Percentiles rank a stretch among this genome's conserved stretches.
Conservation (phyloP, 306 rosid genomes). For the Ammopiptanthus mongolicus region DNA sequence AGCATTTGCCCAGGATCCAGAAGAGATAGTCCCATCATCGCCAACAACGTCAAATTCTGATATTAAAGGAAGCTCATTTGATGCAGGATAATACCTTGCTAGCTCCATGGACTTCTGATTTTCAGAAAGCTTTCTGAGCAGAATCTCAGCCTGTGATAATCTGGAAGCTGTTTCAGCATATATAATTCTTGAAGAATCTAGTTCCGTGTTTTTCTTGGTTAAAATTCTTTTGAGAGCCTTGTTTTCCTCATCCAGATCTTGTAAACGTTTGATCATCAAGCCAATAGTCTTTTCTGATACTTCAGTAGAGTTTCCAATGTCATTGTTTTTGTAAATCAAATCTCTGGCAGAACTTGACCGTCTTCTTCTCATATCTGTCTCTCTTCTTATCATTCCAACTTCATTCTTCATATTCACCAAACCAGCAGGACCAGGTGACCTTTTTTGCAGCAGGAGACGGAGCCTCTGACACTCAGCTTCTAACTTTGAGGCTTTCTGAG, state of each 20-base stretch:
- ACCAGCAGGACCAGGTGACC: conserved; percentile 33
- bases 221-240: conserved; percentile 54
- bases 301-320: conserved; percentile 34
- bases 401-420: conserved; percentile 36
- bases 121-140: conserved; percentile 40
- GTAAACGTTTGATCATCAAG: conserved; percentile 49
- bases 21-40: conserved; percentile 53
- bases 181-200: conserved; percentile 46
- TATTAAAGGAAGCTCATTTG: conserved; percentile 39
- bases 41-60: conserved; percentile 42
- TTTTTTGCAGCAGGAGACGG: conserved; percentile 36
- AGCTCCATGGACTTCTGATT: conserved; percentile 41
- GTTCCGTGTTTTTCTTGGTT: conserved; percentile 40
- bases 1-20: conserved; percentile 65
- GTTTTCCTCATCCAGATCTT: conserved; percentile 67
- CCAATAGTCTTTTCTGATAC: conserved; percentile 28
- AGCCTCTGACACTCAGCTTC: conserved; percentile 80
- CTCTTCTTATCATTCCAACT: conserved; percentile 33
- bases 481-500: conserved; percentile 46
- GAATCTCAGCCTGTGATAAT: conserved; percentile 51
- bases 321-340: conserved; percentile 32
- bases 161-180: conserved; percentile 53
- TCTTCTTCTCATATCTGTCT: conserved; percentile 45
- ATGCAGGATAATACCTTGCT: conserved; percentile 25
- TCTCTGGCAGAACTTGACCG: conserved; percentile 44